These are phyloP conservation scores for Stramenopiles sp. DNA, from an alignment of 352 stramenopile genomes.

Conservation along the genomic window DNA sequence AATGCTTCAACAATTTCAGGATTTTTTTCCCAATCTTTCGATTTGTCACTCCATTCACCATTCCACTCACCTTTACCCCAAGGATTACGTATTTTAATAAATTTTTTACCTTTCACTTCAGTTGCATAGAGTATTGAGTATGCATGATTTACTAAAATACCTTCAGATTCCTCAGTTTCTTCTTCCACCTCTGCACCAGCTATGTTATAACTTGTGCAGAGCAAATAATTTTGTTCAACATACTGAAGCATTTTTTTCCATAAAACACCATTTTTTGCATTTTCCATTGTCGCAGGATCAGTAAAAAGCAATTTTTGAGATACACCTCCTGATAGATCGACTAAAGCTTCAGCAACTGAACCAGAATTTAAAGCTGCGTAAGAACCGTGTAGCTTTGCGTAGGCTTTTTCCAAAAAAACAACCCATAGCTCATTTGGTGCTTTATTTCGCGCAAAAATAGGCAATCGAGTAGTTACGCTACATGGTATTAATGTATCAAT, in stretches of 20 bases:
- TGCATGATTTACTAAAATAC: conserved; percentile 8
- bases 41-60: conserved; percentile 7
- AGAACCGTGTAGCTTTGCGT: conserved; percentile 11
- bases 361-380: conserved; percentile 3
- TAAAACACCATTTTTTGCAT: conserved; percentile 3
- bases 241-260: conserved; percentile 3
- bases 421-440: conserved; percentile 9
- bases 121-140: conserved; percentile 11
- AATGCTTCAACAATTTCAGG: no score
- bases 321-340: conserved; percentile 7
- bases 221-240: conserved; percentile 1
- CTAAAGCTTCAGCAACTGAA: neutral
- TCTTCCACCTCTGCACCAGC: neutral
- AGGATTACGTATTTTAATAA: conserved; percentile 12
- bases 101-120: conserved; percentile 6
- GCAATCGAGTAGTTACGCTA: neutral
- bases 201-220: no score
- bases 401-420: conserved; percentile 11
- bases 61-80: conserved; percentile 9
- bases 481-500: conserved; percentile 8
- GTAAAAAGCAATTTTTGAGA: conserved; percentile 6
- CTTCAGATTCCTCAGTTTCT: neutral
- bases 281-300: conserved; percentile 7
- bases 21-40: conserved; percentile 4
- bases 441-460: neutral